Conservation (phyloP, 2,329 filamentous ascomycete genomes). For the Coleophoma cylindrospora region DNA sequence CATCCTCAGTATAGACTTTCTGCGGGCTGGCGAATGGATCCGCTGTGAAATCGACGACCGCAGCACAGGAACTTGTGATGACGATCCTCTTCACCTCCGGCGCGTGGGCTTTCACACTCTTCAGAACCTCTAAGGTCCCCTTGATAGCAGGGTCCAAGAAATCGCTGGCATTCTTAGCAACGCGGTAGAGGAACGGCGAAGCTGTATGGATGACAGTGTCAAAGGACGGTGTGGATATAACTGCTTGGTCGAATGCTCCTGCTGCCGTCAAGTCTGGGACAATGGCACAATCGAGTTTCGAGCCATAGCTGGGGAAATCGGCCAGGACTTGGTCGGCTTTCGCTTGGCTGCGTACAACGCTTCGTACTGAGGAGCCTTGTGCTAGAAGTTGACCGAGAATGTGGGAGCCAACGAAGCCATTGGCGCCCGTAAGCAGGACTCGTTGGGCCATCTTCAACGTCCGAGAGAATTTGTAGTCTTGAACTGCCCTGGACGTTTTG, state of each 20-base stretch:
- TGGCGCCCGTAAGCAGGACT: constrained; percentile 26
- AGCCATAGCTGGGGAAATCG: constrained; percentile 26
- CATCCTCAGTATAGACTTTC: constrained; percentile 38
- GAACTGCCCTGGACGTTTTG: too few species aligned
- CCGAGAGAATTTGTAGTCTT: not conserved
- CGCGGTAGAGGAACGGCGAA: constrained; percentile 39
- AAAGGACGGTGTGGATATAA: constrained; percentile 50
- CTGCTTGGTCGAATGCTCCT: constrained; percentile 61
- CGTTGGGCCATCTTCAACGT: constrained; percentile 11
- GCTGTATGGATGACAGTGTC: constrained; percentile 63
- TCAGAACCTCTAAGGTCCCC: constrained; percentile 64
- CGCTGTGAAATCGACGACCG: constrained; percentile 21
- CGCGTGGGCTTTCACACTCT: constrained; percentile 57
- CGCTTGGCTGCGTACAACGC: constrained; percentile 35
- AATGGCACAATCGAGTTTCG: constrained; percentile 39
- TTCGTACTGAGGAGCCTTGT: constrained; percentile 28
- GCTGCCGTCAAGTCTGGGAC: constrained; percentile 67
- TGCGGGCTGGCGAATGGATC: constrained; percentile 27
- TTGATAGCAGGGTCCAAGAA: constrained; percentile 49
- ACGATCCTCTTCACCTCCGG: constrained; percentile 66
- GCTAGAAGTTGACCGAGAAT: constrained; percentile 20
- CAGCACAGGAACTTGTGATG: constrained; percentile 35
- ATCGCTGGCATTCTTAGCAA: constrained; percentile 25
- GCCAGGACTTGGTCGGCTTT: constrained; percentile 37
- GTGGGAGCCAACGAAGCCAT: constrained; percentile 25